Percentiles rank a stretch among this genome's conserved stretches.
These are phyloP conservation scores for Suzukiozyma palmioleophila DNA, from an alignment of 1,139 yeast genomes.

Conservation along the genomic window DNA sequence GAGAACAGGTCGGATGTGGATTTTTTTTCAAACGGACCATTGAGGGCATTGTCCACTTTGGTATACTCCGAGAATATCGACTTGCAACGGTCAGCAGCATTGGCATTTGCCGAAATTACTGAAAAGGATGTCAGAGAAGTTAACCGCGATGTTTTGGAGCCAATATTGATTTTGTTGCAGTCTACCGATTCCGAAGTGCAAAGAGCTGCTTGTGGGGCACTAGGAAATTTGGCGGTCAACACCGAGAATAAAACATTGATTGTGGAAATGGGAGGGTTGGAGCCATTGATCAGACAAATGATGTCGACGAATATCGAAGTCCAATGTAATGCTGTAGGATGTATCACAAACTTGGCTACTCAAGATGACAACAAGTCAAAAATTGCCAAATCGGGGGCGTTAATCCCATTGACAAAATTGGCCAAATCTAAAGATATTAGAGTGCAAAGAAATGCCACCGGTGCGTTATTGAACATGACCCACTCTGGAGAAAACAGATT, in stretches of 20 bases:
- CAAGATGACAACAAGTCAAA: conserved; percentile 95
- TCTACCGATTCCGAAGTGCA: conserved; percentile 91
- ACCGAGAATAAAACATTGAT: conserved; percentile 89
- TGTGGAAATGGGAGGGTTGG: conserved; percentile 97
- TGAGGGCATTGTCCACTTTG: conserved; percentile 84
- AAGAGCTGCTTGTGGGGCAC: conserved; percentile 97
- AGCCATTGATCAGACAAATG: conserved; percentile 95
- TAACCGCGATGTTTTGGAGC: conserved; percentile 86
- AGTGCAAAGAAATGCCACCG: conserved; percentile 97
- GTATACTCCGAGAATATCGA: conserved; percentile 94
- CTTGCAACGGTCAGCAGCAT: conserved; percentile 93
- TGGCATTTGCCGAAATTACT: conserved; percentile 97
- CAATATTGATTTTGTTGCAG: conserved; percentile 82
- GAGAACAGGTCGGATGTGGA: conserved; percentile 85
- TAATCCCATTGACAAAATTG: conserved; percentile 85
- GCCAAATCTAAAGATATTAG: conserved; percentile 93
- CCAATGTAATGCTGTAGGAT: conserved; percentile 98
- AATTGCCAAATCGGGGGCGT: conserved; percentile 96
- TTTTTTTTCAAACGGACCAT: conserved; percentile 86
- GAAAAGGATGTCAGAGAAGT: conserved; percentile 93
- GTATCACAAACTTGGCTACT: conserved; percentile 97
- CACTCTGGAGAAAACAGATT: conserved; percentile 96
- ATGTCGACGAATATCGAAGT: conserved; percentile 95
- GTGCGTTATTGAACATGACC: conserved; percentile 96
- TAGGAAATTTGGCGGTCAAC: conserved; percentile 95